These are phyloP conservation scores for Pleurotus platypus DNA, from an alignment of 768 basidiomycete species.

Conservation along the genomic window DNA sequence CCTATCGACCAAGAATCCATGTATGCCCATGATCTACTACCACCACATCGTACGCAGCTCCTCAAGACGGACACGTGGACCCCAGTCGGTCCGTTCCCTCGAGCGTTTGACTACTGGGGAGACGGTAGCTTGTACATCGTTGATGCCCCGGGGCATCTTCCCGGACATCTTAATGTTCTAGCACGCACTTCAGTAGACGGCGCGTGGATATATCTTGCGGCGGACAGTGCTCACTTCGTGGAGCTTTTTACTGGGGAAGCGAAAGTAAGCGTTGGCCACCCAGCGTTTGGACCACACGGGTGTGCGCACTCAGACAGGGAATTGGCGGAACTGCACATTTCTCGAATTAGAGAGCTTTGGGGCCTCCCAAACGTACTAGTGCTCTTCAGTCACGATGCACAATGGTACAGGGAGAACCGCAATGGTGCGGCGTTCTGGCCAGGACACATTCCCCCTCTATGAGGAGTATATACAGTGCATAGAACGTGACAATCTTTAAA, in stretches of 20 bases:
- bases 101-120: conserved; percentile 48
- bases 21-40: conserved; percentile 28
- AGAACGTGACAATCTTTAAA: too few relatives aligned
- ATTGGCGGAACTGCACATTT: conserved; percentile 37
- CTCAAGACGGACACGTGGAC: conserved; percentile 27
- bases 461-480: too few relatives aligned
- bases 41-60: conserved; percentile 37
- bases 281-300: conserved; percentile 17
- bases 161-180: conserved; percentile 52
- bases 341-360: conserved; percentile 33
- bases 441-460: conserved; percentile 23
- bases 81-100: conserved; percentile 48
- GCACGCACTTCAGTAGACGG: conserved; percentile 51
- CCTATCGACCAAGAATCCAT: conserved; percentile 32
- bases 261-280: conserved; percentile 27
- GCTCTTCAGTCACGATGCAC: conserved; percentile 49
- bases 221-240: conserved; percentile 55
- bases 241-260: conserved; percentile 43
- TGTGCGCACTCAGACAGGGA: conserved; percentile 44
- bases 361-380: conserved; percentile 36
- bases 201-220: conserved; percentile 53
- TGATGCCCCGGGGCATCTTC: conserved; percentile 54
- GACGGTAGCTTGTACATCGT: conserved; percentile 59
- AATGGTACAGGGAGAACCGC: conserved; percentile 46
- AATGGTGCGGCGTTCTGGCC: conserved; percentile 40